Conservation (phyloP, 805 yeast genomes). For the Teunomyces cretensis region DNA sequence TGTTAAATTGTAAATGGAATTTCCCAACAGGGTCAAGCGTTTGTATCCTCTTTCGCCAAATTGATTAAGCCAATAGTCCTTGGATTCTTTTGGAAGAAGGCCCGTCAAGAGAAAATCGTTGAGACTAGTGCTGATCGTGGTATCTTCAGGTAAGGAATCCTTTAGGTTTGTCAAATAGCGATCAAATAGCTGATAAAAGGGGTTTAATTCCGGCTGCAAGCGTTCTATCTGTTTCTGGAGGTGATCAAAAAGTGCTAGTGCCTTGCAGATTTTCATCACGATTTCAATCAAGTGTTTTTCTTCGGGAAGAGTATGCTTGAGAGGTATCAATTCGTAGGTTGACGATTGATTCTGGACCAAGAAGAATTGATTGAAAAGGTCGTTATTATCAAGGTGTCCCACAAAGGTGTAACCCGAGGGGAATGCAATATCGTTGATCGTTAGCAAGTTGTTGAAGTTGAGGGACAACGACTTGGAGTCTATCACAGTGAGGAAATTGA, state of each 20-base stretch:
- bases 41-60: slow-evolving; percentile 67
- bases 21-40: slow-evolving; percentile 53
- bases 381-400: slow-evolving; percentile 19
- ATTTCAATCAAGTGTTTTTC: slow-evolving; percentile 19
- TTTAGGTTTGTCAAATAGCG: slow-evolving; percentile 32
- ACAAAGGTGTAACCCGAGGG: slow-evolving; percentile 14
- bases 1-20: slow-evolving; percentile 48
- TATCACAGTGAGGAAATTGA: slow-evolving; percentile 27
- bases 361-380: slow-evolving; percentile 28
- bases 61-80: slow-evolving; percentile 62
- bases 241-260: slow-evolving; percentile 24
- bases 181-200: slow-evolving; percentile 28
- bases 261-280: slow-evolving; percentile 23
- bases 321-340: slow-evolving; percentile 13
- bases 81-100: slow-evolving; percentile 46
- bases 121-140: slow-evolving; percentile 22
- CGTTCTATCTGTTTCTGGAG: slow-evolving; percentile 19
- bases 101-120: slow-evolving; percentile 55
- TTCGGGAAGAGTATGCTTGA: slow-evolving; percentile 13
- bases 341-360: slow-evolving; percentile 15
- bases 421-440: slow-evolving; percentile 23
- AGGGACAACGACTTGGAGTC: slow-evolving; percentile 24
- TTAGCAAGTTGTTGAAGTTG: slow-evolving; percentile 31
- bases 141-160: slow-evolving; percentile 22
- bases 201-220: slow-evolving; percentile 21